Evolutionary conservation across 2,329 filamentous ascomycete species (phyloP).

Genomic region (Amauroascus niger): DNA sequence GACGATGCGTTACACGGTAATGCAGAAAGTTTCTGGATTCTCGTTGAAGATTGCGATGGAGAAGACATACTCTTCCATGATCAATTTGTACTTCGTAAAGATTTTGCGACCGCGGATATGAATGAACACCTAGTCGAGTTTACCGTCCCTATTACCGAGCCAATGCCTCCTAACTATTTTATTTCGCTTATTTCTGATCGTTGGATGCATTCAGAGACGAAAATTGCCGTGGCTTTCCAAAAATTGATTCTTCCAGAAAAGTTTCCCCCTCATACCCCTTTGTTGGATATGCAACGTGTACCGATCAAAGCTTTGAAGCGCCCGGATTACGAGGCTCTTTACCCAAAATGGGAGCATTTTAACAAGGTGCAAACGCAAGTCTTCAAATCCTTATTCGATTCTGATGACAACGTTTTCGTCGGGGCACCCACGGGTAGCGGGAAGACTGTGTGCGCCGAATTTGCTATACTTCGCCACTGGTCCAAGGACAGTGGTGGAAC

Average conservation of each 20-base stretch:
- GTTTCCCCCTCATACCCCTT: conserved; percentile 85
- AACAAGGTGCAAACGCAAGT: conserved; percentile 97
- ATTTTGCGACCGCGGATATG: conserved; percentile 73
- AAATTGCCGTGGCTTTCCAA: conserved; percentile 85
- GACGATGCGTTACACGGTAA: conserved; percentile 79
- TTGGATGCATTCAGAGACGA: conserved; percentile 97
- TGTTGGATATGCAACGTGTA: conserved; percentile 83
- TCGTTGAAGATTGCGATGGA: conserved; percentile 94
- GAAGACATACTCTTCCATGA: conserved; percentile 94
- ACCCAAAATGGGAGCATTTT: conserved; percentile 76
- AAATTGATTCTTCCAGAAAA: conserved; percentile 90
- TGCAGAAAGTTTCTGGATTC: conserved; percentile 90
- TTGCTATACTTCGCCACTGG: conserved; percentile 86
- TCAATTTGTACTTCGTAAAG: conserved; percentile 80
- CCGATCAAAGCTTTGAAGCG: conserved; percentile 82
- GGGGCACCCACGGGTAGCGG: conserved; percentile 89
- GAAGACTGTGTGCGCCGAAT: conserved; percentile 94
- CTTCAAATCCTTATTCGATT: conserved; percentile 84
- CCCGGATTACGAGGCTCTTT: conserved; percentile 70
- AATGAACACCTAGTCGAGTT: conserved; percentile 95
- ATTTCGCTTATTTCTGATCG: conserved; percentile 88
- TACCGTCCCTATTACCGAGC: conserved; percentile 90
- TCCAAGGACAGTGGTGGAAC: conserved; percentile 59
- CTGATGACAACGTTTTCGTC: conserved; percentile 87
- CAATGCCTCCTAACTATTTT: conserved; percentile 98